Evolutionary conservation across 176 grass and related monocot genomes (phyloP), one percentile per base, ranked within the genome.

Genomic region (Tillandsia leiboldiana): DNA sequence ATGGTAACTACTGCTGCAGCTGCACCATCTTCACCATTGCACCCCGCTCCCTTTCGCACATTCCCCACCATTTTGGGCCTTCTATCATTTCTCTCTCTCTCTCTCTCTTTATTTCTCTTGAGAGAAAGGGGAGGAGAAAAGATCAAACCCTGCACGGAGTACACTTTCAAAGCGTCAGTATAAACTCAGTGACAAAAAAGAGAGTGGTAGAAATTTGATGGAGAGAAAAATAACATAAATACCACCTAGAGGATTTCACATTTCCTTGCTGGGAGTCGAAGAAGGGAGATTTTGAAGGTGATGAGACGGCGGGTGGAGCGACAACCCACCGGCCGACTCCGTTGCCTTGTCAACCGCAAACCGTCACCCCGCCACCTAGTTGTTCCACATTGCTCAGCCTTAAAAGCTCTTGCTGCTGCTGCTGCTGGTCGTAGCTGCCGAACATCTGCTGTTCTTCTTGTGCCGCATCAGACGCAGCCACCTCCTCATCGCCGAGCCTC

Each of bases 391-490:
- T 28, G 11, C 57, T 66, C 17, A 70, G 59, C 12, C 71, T 63
- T 6, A 67, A 66, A 0, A 75, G 26, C 17, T 63, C 66, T 1
- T 50, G 33, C 11, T 52, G 51, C 50, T 76, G 72, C 58, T 51
- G 26, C 1, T 33, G 29, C n/a, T n/a, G n/a, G n/a, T n/a, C n/a
- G n/a, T n/a, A n/a, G n/a, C n/a, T n/a, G n/a, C n/a, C n/a, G n/a
- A n/a, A n/a, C n/a, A n/a, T n/a, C n/a, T n/a, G n/a, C n/a, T n/a
- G n/a, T n/a, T n/a, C n/a, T 51, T 80, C 83, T 26, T 72, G 68
- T 6, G 76, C 77, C 11, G 79, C 69, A 49, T 74, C 78, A 20
- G 74, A n/a, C n/a, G n/a, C n/a, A n/a, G n/a, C n/a, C n/a, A n/a
- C n/a, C n/a, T n/a, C n/a, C n/a, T n/a, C n/a, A n/a, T n/a, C n/a